Evolutionary conservation across 2,329 filamentous ascomycete genomes (phyloP), one percentile per base, ranked within the genome.

Genomic region (Harringtonia aguacate): DNA sequence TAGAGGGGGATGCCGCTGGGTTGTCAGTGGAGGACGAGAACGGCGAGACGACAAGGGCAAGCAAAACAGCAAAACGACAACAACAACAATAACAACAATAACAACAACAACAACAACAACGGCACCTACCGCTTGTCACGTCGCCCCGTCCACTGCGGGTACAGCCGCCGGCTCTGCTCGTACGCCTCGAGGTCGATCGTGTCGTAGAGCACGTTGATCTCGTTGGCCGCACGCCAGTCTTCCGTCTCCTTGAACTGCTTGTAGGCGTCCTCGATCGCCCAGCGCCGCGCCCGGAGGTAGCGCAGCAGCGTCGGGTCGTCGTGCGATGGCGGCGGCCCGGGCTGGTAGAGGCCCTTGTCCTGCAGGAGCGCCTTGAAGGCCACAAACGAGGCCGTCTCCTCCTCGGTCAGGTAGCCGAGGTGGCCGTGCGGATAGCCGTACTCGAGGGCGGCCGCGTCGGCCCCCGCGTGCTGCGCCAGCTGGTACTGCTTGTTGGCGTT

Each of bases 71-170:
- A 39, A 36, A n/a, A 43, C 34, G 28, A 14, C 4, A 18, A 47
- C 55, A 20, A n/a, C n/a, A n/a, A n/a, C n/a, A n/a, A n/a, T n/a
- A 27, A 27, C 7, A 27, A 27, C 6, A 27, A 27, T 27, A 27
- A 27, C 6, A 27, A 27, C 7, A 10, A 27, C 6, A 27, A 27
- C 6, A 27, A 10, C 24, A 27, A 7, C 24, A 27, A 6, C 6
- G 24, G 24, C 10, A 10, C 10, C 24, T 52, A 64, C 63, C 65
- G 57, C 50, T 79, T 84, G 65, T 95, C 90, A 53, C 89, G 79
- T 52, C 88, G 84, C 44, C 90, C 90, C 18, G 86, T 94, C 85
- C 88, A 95, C 77, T 95, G 87, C 21, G 89, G 88, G 58, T 95
- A 95, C 68, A 95, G 71, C 52, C 78, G 73, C 46, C 84, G 73